Conservation (phyloP, 2,329 filamentous ascomycete species). For the Arthrobotrys musiformis region DNA sequence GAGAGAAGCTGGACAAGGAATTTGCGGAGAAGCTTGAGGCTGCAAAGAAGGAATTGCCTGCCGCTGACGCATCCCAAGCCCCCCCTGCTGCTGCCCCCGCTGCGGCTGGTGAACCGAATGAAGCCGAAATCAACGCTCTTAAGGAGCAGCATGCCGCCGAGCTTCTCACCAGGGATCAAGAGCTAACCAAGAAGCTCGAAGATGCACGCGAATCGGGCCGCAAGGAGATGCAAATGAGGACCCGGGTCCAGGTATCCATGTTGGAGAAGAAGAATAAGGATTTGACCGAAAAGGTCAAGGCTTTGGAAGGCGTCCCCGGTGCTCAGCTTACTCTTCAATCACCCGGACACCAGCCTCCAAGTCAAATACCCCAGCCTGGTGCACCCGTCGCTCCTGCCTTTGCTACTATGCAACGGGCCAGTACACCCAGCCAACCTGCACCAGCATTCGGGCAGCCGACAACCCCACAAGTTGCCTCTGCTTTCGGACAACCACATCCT, state of each 20-base stretch:
- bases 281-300: constrained; percentile 58
- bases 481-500: constrained; percentile 47
- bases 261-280: constrained; percentile 60
- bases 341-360: constrained; percentile 30
- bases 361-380: constrained; percentile 27
- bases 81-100: neutral
- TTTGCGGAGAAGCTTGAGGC: constrained; percentile 72
- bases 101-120: constrained; percentile 43
- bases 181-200: constrained; percentile 56
- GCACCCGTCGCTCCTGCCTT: constrained; percentile 50
- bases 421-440: constrained; percentile 44
- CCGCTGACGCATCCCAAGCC: constrained; percentile 63
- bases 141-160: constrained; percentile 52
- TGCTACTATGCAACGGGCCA: constrained; percentile 34
- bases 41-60: constrained; percentile 69
- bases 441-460: constrained; percentile 36
- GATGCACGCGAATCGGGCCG: constrained; percentile 58
- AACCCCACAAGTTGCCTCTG: constrained; percentile 47
- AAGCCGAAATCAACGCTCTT: constrained; percentile 56
- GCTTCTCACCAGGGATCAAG: constrained; percentile 31
- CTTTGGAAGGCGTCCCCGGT: constrained; percentile 47
- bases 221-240: constrained; percentile 59
- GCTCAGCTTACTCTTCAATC: constrained; percentile 47
- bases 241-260: constrained; percentile 60
- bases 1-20: constrained; percentile 69